A percentile compares a stretch with the other conserved stretches of the same genome.
Conservation (phyloP, 192 early-diverging fungal genomes). For the Chytriomyces confervae region DNA sequence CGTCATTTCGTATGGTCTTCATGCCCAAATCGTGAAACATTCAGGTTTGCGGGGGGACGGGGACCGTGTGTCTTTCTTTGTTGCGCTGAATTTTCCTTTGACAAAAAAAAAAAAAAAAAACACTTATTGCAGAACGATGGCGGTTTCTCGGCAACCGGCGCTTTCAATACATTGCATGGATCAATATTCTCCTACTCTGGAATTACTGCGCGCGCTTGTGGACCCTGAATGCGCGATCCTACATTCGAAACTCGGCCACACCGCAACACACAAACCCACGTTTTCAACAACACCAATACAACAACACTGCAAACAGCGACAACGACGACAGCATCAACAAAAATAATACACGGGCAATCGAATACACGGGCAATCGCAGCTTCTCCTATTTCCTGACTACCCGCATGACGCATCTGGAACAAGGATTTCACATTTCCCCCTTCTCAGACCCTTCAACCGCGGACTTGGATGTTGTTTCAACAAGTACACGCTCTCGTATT, state of each 20-base stretch:
- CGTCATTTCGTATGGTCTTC: constrained; percentile 37
- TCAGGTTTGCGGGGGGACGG: neutral
- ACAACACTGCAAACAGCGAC: no score
- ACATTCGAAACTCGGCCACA: no score
- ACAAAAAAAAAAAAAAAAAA: neutral
- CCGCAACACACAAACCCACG: no score
- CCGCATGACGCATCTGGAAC: constrained; percentile 30
- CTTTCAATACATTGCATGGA: constrained; percentile 2
- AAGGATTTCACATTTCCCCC: constrained; percentile 29
- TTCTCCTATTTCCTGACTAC: constrained; percentile 1
- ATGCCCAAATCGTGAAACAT: constrained; percentile 42
- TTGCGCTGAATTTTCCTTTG: neutral
- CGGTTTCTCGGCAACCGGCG: neutral
- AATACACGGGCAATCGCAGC: neutral
- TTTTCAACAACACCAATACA: no score
- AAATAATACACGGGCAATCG: neutral
- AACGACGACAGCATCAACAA: no score
- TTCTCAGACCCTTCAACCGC: constrained; percentile 16
- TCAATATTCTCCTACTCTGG: constrained; percentile 5
- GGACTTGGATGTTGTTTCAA: constrained; percentile 5
- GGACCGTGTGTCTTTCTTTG: constrained; percentile 26
- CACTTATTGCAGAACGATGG: neutral
- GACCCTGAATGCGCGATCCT: constrained; percentile 14
- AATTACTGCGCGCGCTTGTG: constrained; percentile 14
- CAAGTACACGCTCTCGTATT: constrained; percentile 1